phyloP scores from a whole-genome alignment of 2,329 filamentous ascomycete species.

The Ascochyta pisi region DNA sequence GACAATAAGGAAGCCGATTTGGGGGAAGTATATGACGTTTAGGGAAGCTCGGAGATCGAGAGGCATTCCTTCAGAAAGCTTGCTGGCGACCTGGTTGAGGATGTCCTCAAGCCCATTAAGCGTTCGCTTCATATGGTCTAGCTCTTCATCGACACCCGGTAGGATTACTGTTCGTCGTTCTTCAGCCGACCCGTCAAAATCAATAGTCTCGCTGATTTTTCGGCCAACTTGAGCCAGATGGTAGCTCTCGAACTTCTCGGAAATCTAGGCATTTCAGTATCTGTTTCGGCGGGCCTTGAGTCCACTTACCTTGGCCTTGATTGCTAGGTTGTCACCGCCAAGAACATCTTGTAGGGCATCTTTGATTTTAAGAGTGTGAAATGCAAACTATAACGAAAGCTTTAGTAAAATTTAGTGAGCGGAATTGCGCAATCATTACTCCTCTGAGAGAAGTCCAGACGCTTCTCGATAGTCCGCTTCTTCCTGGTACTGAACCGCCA shows the following conservation, averaged over 20 bases:
- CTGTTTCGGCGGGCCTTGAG: too few relatives aligned
- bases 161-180: constrained; percentile 76
- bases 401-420: not conserved
- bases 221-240: constrained; percentile 71
- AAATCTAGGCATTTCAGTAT: constrained; percentile 53
- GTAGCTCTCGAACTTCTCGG: constrained; percentile 64
- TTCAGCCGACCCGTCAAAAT: constrained; percentile 78
- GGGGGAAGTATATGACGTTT: constrained; percentile 89
- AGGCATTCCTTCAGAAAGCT: constrained; percentile 70
- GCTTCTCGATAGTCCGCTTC: constrained; percentile 66
- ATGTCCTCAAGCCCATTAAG: constrained; percentile 81
- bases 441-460: constrained; percentile 75
- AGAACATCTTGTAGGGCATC: constrained; percentile 66
- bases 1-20: constrained; percentile 86
- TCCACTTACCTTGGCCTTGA: constrained; percentile 61
- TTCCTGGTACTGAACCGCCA: constrained; percentile 59
- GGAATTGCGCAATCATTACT: constrained; percentile 42
- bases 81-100: constrained; percentile 70
- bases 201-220: constrained; percentile 72
- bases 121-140: constrained; percentile 78
- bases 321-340: constrained; percentile 59
- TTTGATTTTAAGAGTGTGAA: constrained; percentile 72
- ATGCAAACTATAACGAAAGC: constrained; percentile 65
- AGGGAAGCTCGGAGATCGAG: constrained; percentile 60
- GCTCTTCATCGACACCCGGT: constrained; percentile 71